phyloP scores from a whole-genome alignment of 31 red algal genomes.

The Endocladia muricata region DNA sequence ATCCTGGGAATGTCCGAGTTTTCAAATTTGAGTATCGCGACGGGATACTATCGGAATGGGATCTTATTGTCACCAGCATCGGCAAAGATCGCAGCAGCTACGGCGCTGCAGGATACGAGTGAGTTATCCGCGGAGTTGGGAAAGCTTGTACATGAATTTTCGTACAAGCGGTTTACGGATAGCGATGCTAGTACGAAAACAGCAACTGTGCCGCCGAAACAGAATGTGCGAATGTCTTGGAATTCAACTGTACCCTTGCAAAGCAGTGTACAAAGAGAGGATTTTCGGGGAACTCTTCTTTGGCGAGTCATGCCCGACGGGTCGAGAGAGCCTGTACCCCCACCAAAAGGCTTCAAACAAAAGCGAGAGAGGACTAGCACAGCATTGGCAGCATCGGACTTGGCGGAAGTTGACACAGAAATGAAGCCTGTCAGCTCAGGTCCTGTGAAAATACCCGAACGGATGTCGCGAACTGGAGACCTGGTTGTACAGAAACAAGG shows the following conservation, averaged over 20 bases:
- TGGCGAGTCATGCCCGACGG: slow-evolving; percentile 16
- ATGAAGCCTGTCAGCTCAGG: slow-evolving; percentile 20
- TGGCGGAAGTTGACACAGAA: neutral
- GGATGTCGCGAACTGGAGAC: too few relatives aligned
- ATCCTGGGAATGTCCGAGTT: slow-evolving; percentile 70
- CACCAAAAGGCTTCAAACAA: neutral
- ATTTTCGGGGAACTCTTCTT: neutral
- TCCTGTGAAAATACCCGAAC: neutral
- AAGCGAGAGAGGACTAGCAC: neutral
- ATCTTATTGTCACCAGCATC: slow-evolving; percentile 77
- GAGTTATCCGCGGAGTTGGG: slow-evolving; percentile 20
- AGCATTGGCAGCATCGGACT: neutral
- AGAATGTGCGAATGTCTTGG: neutral
- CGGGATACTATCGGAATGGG: slow-evolving; percentile 86
- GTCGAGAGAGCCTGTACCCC: neutral
- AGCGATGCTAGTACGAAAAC: neutral
- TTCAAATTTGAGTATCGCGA: slow-evolving; percentile 63
- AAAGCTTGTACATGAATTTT: slow-evolving; percentile 41
- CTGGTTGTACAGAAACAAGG: too few relatives aligned
- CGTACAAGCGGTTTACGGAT: slow-evolving; percentile 39
- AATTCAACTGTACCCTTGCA: neutral
- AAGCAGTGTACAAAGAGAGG: too few relatives aligned
- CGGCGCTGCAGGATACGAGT: slow-evolving; percentile 9
- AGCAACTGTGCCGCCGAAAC: neutral
- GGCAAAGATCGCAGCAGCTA: slow-evolving; percentile 58